phyloP scores from a whole-genome alignment of 2,329 filamentous ascomycete species.

The Aspergillus sp. region DNA sequence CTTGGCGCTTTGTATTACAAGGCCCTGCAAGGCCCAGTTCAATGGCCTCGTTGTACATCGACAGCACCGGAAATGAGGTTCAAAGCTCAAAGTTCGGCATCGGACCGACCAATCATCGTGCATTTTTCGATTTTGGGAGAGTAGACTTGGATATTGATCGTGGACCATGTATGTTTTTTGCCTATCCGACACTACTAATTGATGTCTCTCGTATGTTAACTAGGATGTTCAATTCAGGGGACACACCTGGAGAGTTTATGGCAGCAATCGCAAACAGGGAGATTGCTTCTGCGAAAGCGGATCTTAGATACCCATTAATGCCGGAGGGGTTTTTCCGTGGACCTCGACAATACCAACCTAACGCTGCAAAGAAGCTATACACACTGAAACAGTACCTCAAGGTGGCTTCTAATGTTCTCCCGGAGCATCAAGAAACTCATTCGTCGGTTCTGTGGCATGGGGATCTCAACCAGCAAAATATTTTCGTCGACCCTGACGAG shows the following conservation, averaged over 20 bases:
- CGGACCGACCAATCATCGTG: constrained; percentile 21
- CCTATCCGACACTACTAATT: background rate
- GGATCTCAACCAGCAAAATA: constrained; percentile 19
- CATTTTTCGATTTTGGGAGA: constrained; percentile 22
- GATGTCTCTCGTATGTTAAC: constrained; percentile 3
- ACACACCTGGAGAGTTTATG: constrained; percentile 11
- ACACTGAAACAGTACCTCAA: constrained; percentile 16
- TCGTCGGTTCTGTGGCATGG: constrained; percentile 18
- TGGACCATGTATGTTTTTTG: constrained; percentile 23
- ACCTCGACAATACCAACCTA: constrained; percentile 19
- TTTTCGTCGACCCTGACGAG: constrained; percentile 21
- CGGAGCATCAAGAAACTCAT: constrained; percentile 13
- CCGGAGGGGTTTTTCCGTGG: constrained; percentile 20
- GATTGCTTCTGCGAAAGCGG: constrained; percentile 14
- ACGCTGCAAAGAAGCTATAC: constrained; percentile 13
- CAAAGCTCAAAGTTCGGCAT: constrained; percentile 17
- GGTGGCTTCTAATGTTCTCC: constrained; percentile 14
- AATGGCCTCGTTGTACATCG: background rate
- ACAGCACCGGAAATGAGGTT: constrained; percentile 9
- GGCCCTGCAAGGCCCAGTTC: constrained; percentile 12
- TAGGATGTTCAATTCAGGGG: constrained; percentile 5
- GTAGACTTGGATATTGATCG: constrained; percentile 18
- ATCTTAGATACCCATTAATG: constrained; percentile 15
- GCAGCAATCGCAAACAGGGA: constrained; percentile 10
- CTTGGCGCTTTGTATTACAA: constrained; percentile 23